phyloP scores from a whole-genome alignment of 2,329 filamentous ascomycete genomes.

The Clarireedia homoeocarpa region DNA sequence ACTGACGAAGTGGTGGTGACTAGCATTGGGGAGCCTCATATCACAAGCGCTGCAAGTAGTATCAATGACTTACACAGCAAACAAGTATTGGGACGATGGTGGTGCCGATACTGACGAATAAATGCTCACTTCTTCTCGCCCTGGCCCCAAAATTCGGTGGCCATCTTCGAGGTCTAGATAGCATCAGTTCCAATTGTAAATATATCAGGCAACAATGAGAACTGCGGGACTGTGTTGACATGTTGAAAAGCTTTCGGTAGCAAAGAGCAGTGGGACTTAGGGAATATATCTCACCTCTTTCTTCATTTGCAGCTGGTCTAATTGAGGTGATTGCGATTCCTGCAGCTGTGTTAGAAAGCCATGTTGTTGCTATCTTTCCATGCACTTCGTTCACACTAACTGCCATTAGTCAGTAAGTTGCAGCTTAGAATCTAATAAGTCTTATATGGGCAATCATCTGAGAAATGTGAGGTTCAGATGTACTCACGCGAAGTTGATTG shows the following conservation, averaged over 20 bases:
- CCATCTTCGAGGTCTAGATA: not conserved
- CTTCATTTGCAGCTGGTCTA: not conserved
- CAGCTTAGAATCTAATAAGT: not conserved
- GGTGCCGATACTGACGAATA: slow-evolving; percentile 1
- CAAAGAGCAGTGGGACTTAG: no score
- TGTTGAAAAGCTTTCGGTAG: no score
- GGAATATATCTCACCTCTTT: no score
- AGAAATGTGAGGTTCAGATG: not conserved
- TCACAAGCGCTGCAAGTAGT: no score
- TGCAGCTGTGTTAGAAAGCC: not conserved
- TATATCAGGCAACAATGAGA: no score
- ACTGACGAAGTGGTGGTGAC: no score
- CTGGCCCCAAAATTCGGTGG: not conserved
- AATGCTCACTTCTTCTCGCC: not conserved
- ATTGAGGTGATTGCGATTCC: not conserved
- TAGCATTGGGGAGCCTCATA: no score
- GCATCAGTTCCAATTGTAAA: not conserved
- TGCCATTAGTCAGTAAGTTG: not conserved
- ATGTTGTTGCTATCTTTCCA: not conserved
- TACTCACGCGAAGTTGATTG: not conserved
- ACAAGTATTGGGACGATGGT: not conserved
- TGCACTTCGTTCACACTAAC: slow-evolving; percentile 1
- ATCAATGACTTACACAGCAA: not conserved
- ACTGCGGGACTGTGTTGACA: no score
- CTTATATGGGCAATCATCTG: not conserved